These are phyloP conservation scores for Ceratocystis cubensis DNA, from an alignment of 2,329 filamentous ascomycete species.

Conservation along the genomic window DNA sequence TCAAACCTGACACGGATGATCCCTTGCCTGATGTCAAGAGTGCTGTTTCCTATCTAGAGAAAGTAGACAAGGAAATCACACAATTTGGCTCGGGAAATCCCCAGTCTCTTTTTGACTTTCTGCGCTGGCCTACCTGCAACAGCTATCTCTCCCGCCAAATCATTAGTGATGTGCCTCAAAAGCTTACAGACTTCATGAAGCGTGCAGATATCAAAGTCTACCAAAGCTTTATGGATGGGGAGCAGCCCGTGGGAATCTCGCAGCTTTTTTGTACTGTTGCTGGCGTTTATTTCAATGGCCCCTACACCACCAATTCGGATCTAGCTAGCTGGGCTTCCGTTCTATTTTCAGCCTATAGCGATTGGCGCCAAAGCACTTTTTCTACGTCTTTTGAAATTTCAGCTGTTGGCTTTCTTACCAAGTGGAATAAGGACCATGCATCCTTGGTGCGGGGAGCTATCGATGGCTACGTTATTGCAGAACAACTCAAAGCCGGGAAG, in stretches of 20 bases:
- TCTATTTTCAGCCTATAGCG: constrained; percentile 11
- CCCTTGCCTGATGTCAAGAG: background rate
- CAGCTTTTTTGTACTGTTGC: constrained; percentile 10
- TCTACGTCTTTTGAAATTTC: constrained; percentile 13
- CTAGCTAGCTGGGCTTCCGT: constrained; percentile 15
- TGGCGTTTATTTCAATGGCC: constrained; percentile 1
- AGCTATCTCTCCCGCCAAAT: constrained; percentile 13
- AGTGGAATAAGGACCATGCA: constrained; percentile 11
- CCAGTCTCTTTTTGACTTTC: constrained; percentile 11
- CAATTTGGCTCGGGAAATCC: background rate
- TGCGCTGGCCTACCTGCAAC: constrained; percentile 19
- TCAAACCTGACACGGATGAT: background rate
- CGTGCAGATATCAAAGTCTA: background rate
- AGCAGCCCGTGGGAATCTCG: background rate
- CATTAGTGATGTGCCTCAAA: constrained; percentile 3
- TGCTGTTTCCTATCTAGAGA: constrained; percentile 2
- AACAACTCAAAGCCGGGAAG: background rate
- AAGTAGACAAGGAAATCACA: background rate
- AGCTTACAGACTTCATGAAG: constrained; percentile 12
- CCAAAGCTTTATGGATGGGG: background rate
- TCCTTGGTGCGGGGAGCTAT: constrained; percentile 9
- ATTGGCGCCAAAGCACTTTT: constrained; percentile 14
- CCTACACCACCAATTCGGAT: constrained; percentile 15
- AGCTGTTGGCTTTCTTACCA: constrained; percentile 4
- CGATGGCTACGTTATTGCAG: constrained; percentile 15